Evolutionary conservation across 495 filamentous ascomycete species (phyloP).

Genomic region (Jackrogersella minutella): DNA sequence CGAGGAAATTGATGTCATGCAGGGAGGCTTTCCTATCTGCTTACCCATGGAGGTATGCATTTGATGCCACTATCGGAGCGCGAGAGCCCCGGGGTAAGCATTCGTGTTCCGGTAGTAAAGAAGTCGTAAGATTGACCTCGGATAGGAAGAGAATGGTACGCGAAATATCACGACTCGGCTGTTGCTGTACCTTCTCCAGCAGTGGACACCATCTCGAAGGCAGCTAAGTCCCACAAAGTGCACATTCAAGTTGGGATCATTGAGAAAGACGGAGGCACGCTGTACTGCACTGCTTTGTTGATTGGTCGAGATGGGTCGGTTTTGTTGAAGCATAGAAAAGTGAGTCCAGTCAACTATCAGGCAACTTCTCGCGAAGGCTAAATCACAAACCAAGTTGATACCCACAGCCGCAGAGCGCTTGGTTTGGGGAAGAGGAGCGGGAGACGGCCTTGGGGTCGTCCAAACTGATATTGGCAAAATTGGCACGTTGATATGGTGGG

Average conservation of each 20-base stretch:
- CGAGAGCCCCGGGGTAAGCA: conserved; percentile 51
- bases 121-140: conserved; percentile 9
- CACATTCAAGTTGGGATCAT: conserved; percentile 52
- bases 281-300: conserved; percentile 51
- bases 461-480: conserved; percentile 53
- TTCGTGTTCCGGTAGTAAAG: background rate
- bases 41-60: conserved; percentile 55
- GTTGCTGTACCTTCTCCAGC: conserved; percentile 48
- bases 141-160: conserved; percentile 52
- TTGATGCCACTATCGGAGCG: conserved; percentile 53
- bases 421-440: conserved; percentile 53
- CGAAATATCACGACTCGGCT: conserved; percentile 51
- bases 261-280: conserved; percentile 53
- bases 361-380: conserved; percentile 6
- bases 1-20: conserved; percentile 7
- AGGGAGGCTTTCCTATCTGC: conserved; percentile 53
- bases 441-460: conserved; percentile 51
- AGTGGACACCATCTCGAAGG: conserved; percentile 45
- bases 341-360: conserved; percentile 14
- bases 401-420: conserved; percentile 52
- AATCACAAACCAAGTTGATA: conserved; percentile 43
- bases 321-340: conserved; percentile 51
- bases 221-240: conserved; percentile 46
- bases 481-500: conserved; percentile 54
- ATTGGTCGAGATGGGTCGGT: conserved; percentile 48